Conservation (phyloP, 2,329 filamentous ascomycete genomes). For the Colletotrichum horii region DNA sequence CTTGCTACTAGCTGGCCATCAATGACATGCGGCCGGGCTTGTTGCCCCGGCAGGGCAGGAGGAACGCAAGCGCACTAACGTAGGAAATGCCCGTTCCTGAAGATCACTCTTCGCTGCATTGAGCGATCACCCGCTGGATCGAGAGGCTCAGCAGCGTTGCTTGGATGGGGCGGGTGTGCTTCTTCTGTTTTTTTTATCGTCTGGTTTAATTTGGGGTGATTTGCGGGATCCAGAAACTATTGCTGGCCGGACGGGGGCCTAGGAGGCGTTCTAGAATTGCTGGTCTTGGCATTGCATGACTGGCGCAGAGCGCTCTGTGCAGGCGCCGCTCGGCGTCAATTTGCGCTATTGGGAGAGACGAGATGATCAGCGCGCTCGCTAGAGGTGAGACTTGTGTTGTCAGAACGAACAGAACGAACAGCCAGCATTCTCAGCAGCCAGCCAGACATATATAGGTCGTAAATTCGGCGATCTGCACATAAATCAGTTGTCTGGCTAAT, state of each 20-base stretch:
- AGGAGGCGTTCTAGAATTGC: not conserved
- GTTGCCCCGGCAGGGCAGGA: not conserved
- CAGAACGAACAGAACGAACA: no score
- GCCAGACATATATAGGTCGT: no score
- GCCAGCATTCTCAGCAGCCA: no score
- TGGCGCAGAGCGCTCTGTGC: not conserved
- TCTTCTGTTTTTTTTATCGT: not conserved
- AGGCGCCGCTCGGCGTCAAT: not conserved
- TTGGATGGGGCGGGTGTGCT: not conserved
- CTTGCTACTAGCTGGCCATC: not conserved
- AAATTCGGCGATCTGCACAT: fast-evolving
- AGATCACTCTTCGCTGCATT: not conserved
- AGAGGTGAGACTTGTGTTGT: fast-evolving
- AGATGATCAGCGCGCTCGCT: not conserved
- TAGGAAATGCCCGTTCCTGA: not conserved
- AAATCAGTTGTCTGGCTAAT: fast-evolving
- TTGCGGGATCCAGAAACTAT: not conserved
- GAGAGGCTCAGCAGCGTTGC: not conserved
- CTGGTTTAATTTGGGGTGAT: not conserved
- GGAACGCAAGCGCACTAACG: not conserved
- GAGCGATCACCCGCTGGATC: not conserved
- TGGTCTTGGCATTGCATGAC: not conserved
- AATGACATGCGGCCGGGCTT: not conserved
- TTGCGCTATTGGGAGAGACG: not conserved
- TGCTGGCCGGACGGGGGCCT: not conserved